A percentile compares a stretch with the other conserved stretches of the same genome.
Conservation (phyloP, 495 filamentous ascomycete genomes). For the Trichoderma virens region DNA sequence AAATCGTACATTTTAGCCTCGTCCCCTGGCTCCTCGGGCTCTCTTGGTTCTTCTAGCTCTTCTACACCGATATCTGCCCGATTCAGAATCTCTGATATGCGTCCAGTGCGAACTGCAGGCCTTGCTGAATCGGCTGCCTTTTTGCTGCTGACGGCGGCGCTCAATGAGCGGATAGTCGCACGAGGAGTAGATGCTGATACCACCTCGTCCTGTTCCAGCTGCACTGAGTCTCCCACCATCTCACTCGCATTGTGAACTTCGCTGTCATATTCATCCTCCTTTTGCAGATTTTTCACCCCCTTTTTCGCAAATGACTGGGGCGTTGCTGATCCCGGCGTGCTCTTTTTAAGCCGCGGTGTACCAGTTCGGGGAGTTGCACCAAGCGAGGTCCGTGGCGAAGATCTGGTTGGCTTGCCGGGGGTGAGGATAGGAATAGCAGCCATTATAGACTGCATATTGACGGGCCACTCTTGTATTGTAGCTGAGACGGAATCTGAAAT, state of each 20-base stretch:
- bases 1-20: no score
- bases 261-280: not conserved
- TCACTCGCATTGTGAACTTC: not conserved
- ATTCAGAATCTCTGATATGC: not conserved
- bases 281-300: not conserved
- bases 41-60: not conserved
- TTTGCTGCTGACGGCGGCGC: not conserved
- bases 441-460: not conserved
- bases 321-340: not conserved
- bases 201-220: not conserved
- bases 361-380: not conserved
- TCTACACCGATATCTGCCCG: not conserved
- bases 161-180: not conserved
- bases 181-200: not conserved
- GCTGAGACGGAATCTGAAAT: not conserved
- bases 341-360: not conserved
- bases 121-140: not conserved
- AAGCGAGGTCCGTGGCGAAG: not conserved
- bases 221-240: not conserved
- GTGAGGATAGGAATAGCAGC: not conserved
- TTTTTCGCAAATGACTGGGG: not conserved
- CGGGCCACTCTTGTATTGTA: not conserved
- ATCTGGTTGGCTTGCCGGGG: not conserved
- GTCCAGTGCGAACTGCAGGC: not conserved
- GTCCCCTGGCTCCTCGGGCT: no score